A percentile compares a stretch with the other conserved stretches of the same genome.
Conservation (phyloP, 164 flowering plant genomes). For the Magnolia sinica region DNA sequence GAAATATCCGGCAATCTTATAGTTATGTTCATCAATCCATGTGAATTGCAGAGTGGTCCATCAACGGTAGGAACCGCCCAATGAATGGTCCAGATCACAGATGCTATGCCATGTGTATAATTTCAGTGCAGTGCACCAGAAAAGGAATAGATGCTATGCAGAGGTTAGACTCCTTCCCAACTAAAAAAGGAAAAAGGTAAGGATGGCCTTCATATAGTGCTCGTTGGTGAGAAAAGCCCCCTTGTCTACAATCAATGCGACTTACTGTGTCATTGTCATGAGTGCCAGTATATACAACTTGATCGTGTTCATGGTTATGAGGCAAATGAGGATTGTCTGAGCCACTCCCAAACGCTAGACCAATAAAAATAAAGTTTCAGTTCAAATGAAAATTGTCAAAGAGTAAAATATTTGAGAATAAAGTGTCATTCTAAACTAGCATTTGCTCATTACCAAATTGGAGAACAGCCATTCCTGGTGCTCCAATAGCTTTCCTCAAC, state of each 20-base stretch:
- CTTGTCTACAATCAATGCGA: neutral
- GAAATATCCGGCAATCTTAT: too few relatives aligned
- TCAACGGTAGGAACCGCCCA: too few relatives aligned
- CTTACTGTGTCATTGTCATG: slow-evolving; percentile 98
- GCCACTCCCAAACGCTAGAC: slow-evolving; percentile 79
- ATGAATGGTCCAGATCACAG: too few relatives aligned
- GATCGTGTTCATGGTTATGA: slow-evolving; percentile 87
- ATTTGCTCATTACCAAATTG: slow-evolving; percentile 73
- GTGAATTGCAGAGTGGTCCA: too few relatives aligned
- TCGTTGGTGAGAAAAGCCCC: neutral
- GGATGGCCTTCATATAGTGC: neutral
- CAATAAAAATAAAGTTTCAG: slow-evolving; percentile 6
- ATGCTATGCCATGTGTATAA: too few relatives aligned
- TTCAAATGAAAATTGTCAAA: neutral
- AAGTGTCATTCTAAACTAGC: neutral
- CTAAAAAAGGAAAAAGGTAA: neutral
- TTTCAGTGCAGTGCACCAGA: too few relatives aligned
- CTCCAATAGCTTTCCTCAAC: slow-evolving; percentile 80
- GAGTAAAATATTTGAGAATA: neutral
- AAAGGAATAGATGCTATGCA: too few relatives aligned
- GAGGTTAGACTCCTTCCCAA: neutral
- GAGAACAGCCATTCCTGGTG: slow-evolving; percentile 99
- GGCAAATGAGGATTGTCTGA: slow-evolving; percentile 89
- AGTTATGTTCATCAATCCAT: too few relatives aligned
- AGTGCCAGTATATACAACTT: slow-evolving; percentile 96